A percentile compares a stretch with the other conserved stretches of the same genome.
Conservation (phyloP, 257 asterid species). For the Orobanche coerulescens region DNA sequence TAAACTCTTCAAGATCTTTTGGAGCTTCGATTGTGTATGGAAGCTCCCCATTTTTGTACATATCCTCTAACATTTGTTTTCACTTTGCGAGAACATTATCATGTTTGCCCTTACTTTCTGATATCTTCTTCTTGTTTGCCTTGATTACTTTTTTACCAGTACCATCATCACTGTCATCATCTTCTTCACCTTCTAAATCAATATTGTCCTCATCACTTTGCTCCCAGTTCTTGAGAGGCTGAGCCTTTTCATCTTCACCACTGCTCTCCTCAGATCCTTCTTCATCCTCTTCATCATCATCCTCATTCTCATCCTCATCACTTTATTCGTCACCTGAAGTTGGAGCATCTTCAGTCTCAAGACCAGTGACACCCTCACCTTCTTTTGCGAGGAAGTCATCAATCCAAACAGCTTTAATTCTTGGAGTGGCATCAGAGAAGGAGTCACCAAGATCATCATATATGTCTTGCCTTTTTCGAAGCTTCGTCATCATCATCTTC, state of each 20-base stretch:
- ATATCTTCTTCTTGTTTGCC: constrained; percentile 24
- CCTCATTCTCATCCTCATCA: constrained; percentile 35
- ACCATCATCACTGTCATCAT: constrained; percentile 21
- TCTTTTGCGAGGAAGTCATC: constrained; percentile 39
- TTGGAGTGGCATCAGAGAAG: constrained; percentile 42
- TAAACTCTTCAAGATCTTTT: constrained; percentile 64
- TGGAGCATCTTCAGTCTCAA: constrained; percentile 35
- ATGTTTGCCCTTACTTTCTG: constrained; percentile 27
- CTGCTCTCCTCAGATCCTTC: constrained; percentile 59
- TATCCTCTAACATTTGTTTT: constrained; percentile 27
- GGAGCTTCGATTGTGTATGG: constrained; percentile 97
- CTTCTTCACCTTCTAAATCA: too few species aligned
- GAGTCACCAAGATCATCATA: constrained; percentile 95
- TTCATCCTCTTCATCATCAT: constrained; percentile 43
- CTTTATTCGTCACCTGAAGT: constrained; percentile 41
- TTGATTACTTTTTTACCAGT: constrained; percentile 17
- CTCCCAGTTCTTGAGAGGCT: too few species aligned
- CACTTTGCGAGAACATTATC: constrained; percentile 16
- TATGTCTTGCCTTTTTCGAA: constrained; percentile 28
- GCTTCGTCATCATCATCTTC: constrained; percentile 40
- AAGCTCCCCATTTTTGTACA: constrained; percentile 47
- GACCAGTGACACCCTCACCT: constrained; percentile 26
- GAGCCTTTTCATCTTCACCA: constrained; percentile 74
- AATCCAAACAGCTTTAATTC: constrained; percentile 53
- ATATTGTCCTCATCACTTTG: constrained; percentile 24